phyloP scores from a whole-genome alignment of 2,329 filamentous ascomycete species.

The Verticillium dahliae region DNA sequence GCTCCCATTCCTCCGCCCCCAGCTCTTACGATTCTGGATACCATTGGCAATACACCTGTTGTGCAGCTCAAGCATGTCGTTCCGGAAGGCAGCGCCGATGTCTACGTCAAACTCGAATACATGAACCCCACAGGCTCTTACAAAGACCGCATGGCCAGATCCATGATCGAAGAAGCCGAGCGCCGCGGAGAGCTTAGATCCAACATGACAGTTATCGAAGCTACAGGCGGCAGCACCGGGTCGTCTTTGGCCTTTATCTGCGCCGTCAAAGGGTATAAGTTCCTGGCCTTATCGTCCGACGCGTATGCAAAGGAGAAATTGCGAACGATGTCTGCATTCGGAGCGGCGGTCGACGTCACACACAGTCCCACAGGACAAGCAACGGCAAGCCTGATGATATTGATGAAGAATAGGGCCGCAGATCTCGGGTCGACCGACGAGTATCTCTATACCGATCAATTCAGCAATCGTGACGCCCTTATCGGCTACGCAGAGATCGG shows the following conservation, averaged over 20 bases:
- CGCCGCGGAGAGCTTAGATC: neutral
- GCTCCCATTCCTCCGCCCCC: neutral
- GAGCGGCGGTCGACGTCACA: too few relatives aligned
- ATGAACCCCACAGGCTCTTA: conserved; percentile 9
- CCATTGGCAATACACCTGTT: conserved; percentile 8
- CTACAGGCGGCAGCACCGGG: conserved; percentile 10
- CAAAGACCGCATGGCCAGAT: conserved; percentile 9
- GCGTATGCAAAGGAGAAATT: conserved; percentile 6
- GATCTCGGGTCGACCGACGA: too few relatives aligned
- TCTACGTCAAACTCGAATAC: conserved; percentile 9
- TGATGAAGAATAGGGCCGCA: too few relatives aligned
- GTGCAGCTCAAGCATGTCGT: conserved; percentile 5
- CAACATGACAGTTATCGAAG: conserved; percentile 6
- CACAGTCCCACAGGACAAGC: too few relatives aligned
- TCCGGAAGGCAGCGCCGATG: conserved; percentile 4
- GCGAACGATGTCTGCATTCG: neutral
- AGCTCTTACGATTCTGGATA: conserved; percentile 1
- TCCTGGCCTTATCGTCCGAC: conserved; percentile 4
- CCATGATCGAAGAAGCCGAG: conserved; percentile 8
- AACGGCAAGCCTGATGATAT: too few relatives aligned
- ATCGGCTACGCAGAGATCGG: too few relatives aligned
- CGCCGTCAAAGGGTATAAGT: conserved; percentile 17
- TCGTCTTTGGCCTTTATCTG: conserved; percentile 8
- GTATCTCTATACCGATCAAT: too few relatives aligned
- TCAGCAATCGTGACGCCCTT: too few relatives aligned